Conservation (phyloP, 1,139 yeast species). For the Geotrichum europaeum region DNA sequence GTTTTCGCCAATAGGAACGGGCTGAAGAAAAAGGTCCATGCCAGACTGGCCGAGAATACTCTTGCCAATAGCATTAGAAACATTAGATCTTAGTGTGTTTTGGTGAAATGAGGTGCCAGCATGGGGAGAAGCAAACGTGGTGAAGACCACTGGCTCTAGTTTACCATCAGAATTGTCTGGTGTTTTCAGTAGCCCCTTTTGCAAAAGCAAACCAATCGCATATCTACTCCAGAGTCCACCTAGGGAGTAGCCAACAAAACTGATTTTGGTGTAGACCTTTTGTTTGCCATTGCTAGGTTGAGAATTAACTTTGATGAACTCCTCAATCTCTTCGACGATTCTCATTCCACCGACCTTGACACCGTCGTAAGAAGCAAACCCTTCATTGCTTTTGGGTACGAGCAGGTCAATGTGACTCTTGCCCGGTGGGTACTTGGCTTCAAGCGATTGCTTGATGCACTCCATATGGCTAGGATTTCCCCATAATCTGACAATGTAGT, state of each 20-base stretch:
- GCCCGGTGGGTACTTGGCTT: conserved; percentile 35
- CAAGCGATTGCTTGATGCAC: conserved; percentile 50
- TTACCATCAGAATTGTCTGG: conserved; percentile 9
- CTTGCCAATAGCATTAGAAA: conserved; percentile 56
- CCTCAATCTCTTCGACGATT: conserved; percentile 48
- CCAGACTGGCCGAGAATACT: conserved; percentile 69
- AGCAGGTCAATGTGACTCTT: conserved; percentile 48
- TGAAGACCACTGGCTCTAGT: conserved; percentile 31
- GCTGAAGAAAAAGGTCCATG: conserved; percentile 56
- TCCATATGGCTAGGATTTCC: conserved; percentile 74
- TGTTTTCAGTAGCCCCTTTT: conserved; percentile 1
- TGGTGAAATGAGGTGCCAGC: conserved; percentile 54
- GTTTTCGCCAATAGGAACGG: conserved; percentile 36
- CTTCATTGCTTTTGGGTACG: conserved; percentile 64
- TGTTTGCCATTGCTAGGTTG: conserved; percentile 6
- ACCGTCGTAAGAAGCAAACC: conserved; percentile 83
- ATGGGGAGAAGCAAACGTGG: conserved; percentile 91
- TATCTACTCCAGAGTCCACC: conserved; percentile 56
- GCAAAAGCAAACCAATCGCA: conserved; percentile 47
- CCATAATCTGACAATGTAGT: conserved; percentile 47
- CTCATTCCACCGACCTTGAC: conserved; percentile 63
- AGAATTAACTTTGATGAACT: not conserved
- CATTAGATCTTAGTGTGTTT: conserved; percentile 39
- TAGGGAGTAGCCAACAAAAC: conserved; percentile 49
- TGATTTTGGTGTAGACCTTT: conserved; percentile 34